phyloP scores from a whole-genome alignment of 805 yeast species.

The Yamadazyma ubonensis region DNA sequence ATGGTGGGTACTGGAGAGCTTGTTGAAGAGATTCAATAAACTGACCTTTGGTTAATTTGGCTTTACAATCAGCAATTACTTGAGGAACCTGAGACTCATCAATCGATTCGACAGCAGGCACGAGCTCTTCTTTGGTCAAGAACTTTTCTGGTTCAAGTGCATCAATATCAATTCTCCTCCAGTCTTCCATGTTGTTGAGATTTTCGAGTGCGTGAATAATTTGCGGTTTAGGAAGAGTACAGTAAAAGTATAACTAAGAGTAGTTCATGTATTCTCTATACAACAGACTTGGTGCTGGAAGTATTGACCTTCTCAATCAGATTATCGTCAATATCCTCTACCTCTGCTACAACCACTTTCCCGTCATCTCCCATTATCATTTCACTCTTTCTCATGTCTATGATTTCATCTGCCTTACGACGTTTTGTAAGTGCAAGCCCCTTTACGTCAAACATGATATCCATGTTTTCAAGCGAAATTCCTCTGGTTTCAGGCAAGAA shows the following conservation, averaged over 20 bases:
- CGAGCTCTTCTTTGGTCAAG: constrained; percentile 61
- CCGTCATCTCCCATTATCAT: constrained; percentile 2
- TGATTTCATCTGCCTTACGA: constrained; percentile 10
- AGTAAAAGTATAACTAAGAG: background rate
- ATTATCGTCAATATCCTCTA: constrained; percentile 5
- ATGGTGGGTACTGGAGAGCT: constrained; percentile 76
- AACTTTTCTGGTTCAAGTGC: constrained; percentile 81
- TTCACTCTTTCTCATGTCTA: constrained; percentile 5
- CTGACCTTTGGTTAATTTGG: constrained; percentile 68
- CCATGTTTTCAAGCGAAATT: constrained; percentile 13
- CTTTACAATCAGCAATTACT: constrained; percentile 57
- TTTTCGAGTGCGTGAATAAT: background rate
- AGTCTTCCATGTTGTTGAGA: constrained; percentile 52
- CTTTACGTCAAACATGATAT: constrained; percentile 8
- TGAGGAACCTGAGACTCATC: constrained; percentile 51
- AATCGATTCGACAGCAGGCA: constrained; percentile 47
- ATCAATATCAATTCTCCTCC: constrained; percentile 96
- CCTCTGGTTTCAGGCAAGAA: constrained; percentile 12
- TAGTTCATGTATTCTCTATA: background rate
- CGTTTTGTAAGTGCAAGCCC: constrained; percentile 6
- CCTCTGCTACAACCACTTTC: background rate
- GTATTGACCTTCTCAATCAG: constrained; percentile 10
- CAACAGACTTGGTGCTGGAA: constrained; percentile 4
- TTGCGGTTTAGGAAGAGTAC: background rate
- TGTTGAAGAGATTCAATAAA: constrained; percentile 61